phyloP scores from a whole-genome alignment of 2,329 filamentous ascomycete species.

The Penicillium griseofulvum region DNA sequence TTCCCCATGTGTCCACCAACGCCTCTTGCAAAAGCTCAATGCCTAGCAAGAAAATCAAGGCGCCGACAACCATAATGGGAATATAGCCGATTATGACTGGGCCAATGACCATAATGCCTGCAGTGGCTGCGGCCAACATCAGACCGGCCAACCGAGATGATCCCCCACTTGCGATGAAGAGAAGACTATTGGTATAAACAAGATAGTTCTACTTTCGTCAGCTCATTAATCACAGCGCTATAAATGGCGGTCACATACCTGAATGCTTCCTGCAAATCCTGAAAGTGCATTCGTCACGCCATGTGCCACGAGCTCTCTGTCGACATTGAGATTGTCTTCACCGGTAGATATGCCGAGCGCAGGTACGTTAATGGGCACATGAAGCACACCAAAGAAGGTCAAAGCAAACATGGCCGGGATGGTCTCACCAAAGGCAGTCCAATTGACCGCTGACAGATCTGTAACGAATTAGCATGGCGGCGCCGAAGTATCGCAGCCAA shows the following conservation, averaged over 20 bases:
- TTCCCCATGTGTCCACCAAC: constrained; percentile 82
- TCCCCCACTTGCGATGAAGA: constrained; percentile 92
- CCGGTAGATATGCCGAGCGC: constrained; percentile 85
- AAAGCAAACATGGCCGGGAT: constrained; percentile 94
- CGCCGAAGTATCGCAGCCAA: not conserved
- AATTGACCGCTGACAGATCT: constrained; percentile 81
- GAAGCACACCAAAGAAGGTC: constrained; percentile 94
- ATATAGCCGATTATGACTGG: constrained; percentile 90
- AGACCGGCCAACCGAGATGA: constrained; percentile 81
- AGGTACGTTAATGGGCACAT: constrained; percentile 97
- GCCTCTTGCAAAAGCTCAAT: constrained; percentile 90
- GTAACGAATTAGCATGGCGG: constrained; percentile 8
- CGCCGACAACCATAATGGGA: constrained; percentile 94
- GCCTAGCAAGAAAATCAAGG: constrained; percentile 89
- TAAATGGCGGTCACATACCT: constrained; percentile 41
- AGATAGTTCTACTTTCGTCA: constrained; percentile 74
- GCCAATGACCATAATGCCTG: constrained; percentile 78
- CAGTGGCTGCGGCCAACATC: constrained; percentile 76
- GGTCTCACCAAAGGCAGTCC: constrained; percentile 76
- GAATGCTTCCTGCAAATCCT: constrained; percentile 80
- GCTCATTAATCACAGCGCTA: constrained; percentile 10
- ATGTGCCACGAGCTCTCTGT: constrained; percentile 87
- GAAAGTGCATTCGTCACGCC: constrained; percentile 91
- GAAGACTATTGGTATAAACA: constrained; percentile 95
- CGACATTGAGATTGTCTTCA: constrained; percentile 87